These are phyloP conservation scores for Starmerella potacharoeniae DNA, from an alignment of 805 yeast genomes.

Conservation along the genomic window DNA sequence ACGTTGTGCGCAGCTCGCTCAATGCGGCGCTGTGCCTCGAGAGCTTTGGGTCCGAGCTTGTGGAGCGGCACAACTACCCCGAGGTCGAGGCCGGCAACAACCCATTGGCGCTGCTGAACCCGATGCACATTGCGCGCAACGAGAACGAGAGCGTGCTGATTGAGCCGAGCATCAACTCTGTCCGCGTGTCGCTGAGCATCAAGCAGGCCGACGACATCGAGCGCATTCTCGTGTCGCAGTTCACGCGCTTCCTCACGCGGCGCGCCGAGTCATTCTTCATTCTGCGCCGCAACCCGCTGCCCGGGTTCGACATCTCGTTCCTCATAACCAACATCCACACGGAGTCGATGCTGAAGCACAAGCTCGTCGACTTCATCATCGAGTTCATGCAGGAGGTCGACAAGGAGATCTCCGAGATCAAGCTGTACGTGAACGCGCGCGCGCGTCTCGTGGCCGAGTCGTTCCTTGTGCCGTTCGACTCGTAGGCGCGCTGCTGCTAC, in stretches of 20 bases:
- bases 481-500: background rate
- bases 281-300: conserved; percentile 79
- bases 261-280: conserved; percentile 93
- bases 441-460: conserved; percentile 98
- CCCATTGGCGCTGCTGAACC: conserved; percentile 74
- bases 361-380: conserved; percentile 89
- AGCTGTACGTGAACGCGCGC: conserved; percentile 88
- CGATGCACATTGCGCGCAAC: conserved; percentile 82
- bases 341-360: conserved; percentile 88
- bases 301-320: conserved; percentile 88
- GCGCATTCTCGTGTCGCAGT: conserved; percentile 84
- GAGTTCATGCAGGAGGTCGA: conserved; percentile 99
- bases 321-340: conserved; percentile 89
- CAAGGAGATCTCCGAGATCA: conserved; percentile 97
- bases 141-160: conserved; percentile 86
- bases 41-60: conserved; percentile 89
- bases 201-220: conserved; percentile 98
- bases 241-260: conserved; percentile 83
- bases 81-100: conserved; percentile 83
- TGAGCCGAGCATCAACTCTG: conserved; percentile 88
- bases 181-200: conserved; percentile 80
- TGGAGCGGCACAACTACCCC: conserved; percentile 94
- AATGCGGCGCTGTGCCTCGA: conserved; percentile 88
- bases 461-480: conserved; percentile 80
- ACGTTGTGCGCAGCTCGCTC: conserved; percentile 85